Evolutionary conservation across 1,284 basidiomycete species (phyloP), one percentile per base, ranked within the genome.

Genomic region (Heterobasidion irregulare): DNA sequence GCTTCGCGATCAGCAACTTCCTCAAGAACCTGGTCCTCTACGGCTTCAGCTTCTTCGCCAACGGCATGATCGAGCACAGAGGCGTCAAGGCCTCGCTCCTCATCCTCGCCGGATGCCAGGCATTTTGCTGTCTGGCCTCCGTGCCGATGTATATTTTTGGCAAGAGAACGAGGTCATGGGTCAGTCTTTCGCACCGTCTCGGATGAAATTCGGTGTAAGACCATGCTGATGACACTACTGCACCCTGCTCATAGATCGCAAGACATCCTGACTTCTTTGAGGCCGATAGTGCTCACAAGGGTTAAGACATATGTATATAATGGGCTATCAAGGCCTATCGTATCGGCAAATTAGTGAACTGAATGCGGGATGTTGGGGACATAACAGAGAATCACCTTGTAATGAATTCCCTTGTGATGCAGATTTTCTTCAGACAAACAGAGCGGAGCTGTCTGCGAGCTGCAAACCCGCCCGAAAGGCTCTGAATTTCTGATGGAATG

Each of bases 21-120:
- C 61, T 64, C 51, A 76, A 77, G 62, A 74, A 74, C 56, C 68
- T 75, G 63, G 70, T 77, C 46, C 65, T 72, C 16, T 77, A 75
- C 59, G 71, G 69, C 2, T 72, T 75, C 57, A 75, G 71, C 16
- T 75, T 75, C 61, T 75, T 75, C 58, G 73, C 73, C 2, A 75
- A 75, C 58, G 71, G 72, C 45, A 74, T 76, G 68, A 66, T 76
- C 34, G 59, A 65, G 45, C 55, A 58, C 19, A 62, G 66, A 44
- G 72, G 72, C n/a, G 72, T 74, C 52, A 71, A 68, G 53, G 63
- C 66, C 1, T 70, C 72, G 9, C 62, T 74, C 15, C 63, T 73
- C 35, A 74, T 74, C 54, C 65, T 74, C 15, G 70, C 68, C 15
- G 67, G 58, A 8, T 72, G 72, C 57, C 72, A 74, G 57, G 70